Percentiles rank a stretch among this genome's conserved stretches.
Evolutionary conservation across 1,139 yeast species (phyloP).

Genomic region (Yamadazyma diddensiae): DNA sequence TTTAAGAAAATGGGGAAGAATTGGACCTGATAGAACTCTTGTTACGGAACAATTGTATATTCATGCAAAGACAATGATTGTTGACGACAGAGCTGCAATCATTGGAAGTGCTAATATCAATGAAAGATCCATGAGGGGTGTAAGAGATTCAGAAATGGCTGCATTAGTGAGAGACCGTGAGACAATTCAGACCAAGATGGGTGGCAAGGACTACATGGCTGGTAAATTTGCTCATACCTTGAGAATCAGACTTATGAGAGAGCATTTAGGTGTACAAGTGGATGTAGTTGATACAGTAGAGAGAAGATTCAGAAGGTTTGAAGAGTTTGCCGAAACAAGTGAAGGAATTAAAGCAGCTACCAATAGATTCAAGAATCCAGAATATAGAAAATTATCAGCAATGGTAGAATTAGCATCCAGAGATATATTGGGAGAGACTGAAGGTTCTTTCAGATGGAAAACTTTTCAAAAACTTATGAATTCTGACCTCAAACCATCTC

Average conservation of each 20-base stretch:
- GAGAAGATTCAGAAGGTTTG: slow-evolving; percentile 62
- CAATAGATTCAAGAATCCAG: slow-evolving; percentile 30
- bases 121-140: slow-evolving; percentile 92
- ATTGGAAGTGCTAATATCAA: slow-evolving; percentile 97
- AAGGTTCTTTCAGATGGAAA: slow-evolving; percentile 52
- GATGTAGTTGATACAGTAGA: slow-evolving; percentile 86
- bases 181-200: slow-evolving; percentile 72
- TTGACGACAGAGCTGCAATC: slow-evolving; percentile 90
- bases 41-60: slow-evolving; percentile 91
- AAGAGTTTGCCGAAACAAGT: slow-evolving; percentile 48
- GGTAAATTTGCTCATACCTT: slow-evolving; percentile 88
- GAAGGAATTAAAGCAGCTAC: slow-evolving; percentile 47
- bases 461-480: slow-evolving; percentile 23
- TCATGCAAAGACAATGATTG: slow-evolving; percentile 89
- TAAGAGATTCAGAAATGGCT: slow-evolving; percentile 92
- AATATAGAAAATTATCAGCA: slow-evolving; percentile 48
- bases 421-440: slow-evolving; percentile 50
- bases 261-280: slow-evolving; percentile 90
- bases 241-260: slow-evolving; percentile 91
- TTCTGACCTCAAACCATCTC: slow-evolving; percentile 19
- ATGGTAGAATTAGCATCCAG: slow-evolving; percentile 74
- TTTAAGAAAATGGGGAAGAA: slow-evolving; percentile 90
- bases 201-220: slow-evolving; percentile 75
- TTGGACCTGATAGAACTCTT: slow-evolving; percentile 71
- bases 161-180: slow-evolving; percentile 83